Evolutionary conservation across 805 yeast genomes (phyloP).

Genomic region (Candida dendrica): DNA sequence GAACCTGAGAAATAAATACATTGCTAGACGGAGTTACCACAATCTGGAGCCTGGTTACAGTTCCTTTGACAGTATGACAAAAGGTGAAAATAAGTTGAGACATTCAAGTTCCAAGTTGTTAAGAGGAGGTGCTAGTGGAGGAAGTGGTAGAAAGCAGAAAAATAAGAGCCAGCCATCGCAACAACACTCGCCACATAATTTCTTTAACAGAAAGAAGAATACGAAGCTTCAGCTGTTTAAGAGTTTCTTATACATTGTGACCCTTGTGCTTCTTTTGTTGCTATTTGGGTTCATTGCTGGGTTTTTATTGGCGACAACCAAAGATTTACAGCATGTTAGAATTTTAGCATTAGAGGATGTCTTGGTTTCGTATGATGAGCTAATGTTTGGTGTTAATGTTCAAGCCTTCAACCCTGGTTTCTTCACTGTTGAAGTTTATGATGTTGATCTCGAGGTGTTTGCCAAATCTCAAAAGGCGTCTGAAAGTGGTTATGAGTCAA

Average conservation of each 20-base stretch:
- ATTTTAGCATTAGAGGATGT: slow-evolving; percentile 61
- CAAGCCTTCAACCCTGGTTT: slow-evolving; percentile 87
- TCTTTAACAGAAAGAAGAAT: slow-evolving; percentile 21
- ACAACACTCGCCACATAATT: slow-evolving; percentile 44
- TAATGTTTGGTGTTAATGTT: slow-evolving; percentile 70
- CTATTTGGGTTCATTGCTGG: slow-evolving; percentile 77
- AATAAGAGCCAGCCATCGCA: slow-evolving; percentile 9
- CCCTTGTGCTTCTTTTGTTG: slow-evolving; percentile 39
- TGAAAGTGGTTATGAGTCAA: slow-evolving; percentile 5
- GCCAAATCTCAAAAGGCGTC: slow-evolving; percentile 56
- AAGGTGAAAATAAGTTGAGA: slow-evolving; percentile 6
- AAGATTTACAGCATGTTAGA: slow-evolving; percentile 65
- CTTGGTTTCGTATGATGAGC: slow-evolving; percentile 75
- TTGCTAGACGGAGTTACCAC: not conserved
- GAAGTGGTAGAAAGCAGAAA: slow-evolving; percentile 14
- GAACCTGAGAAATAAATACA: slow-evolving; percentile 14
- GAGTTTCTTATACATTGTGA: slow-evolving; percentile 26
- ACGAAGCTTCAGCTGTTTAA: slow-evolving; percentile 26
- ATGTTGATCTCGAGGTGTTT: slow-evolving; percentile 76
- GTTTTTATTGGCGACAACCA: slow-evolving; percentile 76
- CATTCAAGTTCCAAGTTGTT: slow-evolving; percentile 2
- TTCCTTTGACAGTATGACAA: slow-evolving; percentile 8
- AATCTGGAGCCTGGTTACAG: not conserved
- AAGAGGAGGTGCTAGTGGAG: too few relatives aligned
- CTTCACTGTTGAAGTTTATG: slow-evolving; percentile 53